phyloP scores from a whole-genome alignment of 768 basidiomycete species.

The Lactifluus pinguis region DNA sequence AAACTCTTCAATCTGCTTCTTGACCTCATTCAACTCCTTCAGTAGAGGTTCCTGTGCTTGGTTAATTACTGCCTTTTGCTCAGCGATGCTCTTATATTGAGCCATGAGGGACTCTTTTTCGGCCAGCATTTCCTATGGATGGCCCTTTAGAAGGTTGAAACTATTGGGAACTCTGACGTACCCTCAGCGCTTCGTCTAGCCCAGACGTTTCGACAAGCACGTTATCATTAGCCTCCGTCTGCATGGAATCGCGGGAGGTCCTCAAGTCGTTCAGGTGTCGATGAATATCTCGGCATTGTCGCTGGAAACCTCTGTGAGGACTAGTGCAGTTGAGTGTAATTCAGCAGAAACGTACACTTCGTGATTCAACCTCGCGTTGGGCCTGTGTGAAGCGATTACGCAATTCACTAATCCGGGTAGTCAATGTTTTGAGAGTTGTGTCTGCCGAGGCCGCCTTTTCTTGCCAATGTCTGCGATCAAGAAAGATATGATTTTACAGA shows the following conservation, averaged over 20 bases:
- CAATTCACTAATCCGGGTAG: slow-evolving; percentile 23
- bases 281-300: slow-evolving; percentile 1
- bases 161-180: slow-evolving; percentile 22
- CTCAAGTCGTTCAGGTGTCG: slow-evolving; percentile 23
- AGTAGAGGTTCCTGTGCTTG: slow-evolving; percentile 36
- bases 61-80: slow-evolving; percentile 41
- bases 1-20: slow-evolving; percentile 42
- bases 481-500: not conserved
- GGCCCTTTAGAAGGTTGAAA: not conserved
- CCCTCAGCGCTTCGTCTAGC: slow-evolving; percentile 46
- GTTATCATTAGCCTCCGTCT: slow-evolving; percentile 59
- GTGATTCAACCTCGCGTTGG: slow-evolving; percentile 22
- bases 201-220: slow-evolving; percentile 54
- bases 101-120: slow-evolving; percentile 40
- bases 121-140: slow-evolving; percentile 40
- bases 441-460: slow-evolving; percentile 34
- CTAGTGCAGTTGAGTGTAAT: not conserved
- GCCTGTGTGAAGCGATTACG: slow-evolving; percentile 26
- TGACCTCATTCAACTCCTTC: slow-evolving; percentile 37
- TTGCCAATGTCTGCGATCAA: slow-evolving; percentile 36
- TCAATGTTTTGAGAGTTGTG: slow-evolving; percentile 27
- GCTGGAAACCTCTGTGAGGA: slow-evolving; percentile 10
- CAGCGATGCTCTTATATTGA: slow-evolving; percentile 42
- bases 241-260: slow-evolving; percentile 32
- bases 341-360: not conserved